phyloP scores from a whole-genome alignment of 768 basidiomycete species.

The Multifurca ochricompacta region DNA sequence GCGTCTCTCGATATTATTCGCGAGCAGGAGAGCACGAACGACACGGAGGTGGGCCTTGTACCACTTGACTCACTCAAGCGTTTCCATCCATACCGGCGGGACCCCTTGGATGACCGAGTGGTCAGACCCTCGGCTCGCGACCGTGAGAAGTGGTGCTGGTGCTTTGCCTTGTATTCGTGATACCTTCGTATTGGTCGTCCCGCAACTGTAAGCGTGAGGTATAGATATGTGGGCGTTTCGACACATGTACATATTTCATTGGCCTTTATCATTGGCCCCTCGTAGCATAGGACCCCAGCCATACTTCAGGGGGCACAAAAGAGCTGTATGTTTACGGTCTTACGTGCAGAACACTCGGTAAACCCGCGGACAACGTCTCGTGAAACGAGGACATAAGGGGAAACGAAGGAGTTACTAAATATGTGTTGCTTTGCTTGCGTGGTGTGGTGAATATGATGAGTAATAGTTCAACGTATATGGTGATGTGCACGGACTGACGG shows the following conservation, averaged over 20 bases:
- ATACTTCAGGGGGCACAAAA: slow-evolving; percentile 1
- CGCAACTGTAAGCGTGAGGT: neutral
- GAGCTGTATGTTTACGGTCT: slow-evolving; percentile 12
- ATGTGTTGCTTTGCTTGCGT: slow-evolving; percentile 2
- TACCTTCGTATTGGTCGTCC: neutral
- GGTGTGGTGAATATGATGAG: slow-evolving; percentile 2
- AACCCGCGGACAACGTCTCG: neutral
- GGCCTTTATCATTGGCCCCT: neutral
- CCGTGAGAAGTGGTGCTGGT: neutral
- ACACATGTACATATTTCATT: slow-evolving; percentile 8
- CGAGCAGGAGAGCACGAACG: slow-evolving; percentile 6
- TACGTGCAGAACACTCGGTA: slow-evolving; percentile 6
- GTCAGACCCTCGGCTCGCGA: slow-evolving; percentile 26
- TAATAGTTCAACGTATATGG: slow-evolving; percentile 16
- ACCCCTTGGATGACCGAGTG: slow-evolving; percentile 54
- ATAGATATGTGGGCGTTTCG: neutral
- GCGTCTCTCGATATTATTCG: slow-evolving; percentile 6
- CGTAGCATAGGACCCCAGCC: neutral
- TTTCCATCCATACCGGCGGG: slow-evolving; percentile 48
- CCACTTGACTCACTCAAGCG: slow-evolving; percentile 50
- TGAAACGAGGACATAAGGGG: neutral
- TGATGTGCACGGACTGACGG: neutral
- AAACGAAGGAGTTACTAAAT: neutral
- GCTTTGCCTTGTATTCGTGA: neutral
- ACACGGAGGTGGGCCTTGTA: slow-evolving; percentile 39